Base-by-base conservation (phyloP, 2,329 filamentous ascomycete species). In the Trichophyton verrucosum region DNA sequence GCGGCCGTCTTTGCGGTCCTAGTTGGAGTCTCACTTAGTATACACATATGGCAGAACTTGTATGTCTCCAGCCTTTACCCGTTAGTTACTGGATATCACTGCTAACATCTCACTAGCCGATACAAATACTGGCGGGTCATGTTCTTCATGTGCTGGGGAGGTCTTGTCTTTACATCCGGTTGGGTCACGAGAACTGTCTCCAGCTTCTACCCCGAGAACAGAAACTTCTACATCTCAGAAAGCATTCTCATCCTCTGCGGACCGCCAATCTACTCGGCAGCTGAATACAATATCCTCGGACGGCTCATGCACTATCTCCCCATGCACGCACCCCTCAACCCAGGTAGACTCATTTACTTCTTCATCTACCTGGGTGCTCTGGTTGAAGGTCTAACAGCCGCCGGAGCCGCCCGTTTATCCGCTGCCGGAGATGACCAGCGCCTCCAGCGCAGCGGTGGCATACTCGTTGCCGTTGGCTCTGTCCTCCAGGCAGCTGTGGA, bases 281-380 rank as follows among this genome's bases (percentile, higher is more conserved):
- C 71, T 3, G 72, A 72, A 42, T 75, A 75, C 62, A 72, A 71
- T 59, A 64, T 74, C 24, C 66, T 75, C 38, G 73, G 71, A 5
- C 67, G 72, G 27, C 62, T 75, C 8, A 69, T 74, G 70, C 67
- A 70, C 62, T 75, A 75, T 61, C 64, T 74, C 5, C 73, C 73
- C 2, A 72, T 72, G 70, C 70, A 74, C 57, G 67, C 73, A n/a
- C 67, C 72, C 1, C 63, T 75, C 6, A 68, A 74, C 55, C 73
- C 73, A 17, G 64, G 67, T 55, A 70, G 71, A 0, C 69, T 74
- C n/a, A 61, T 72, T 3, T 68, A 68, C 51, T 65, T 71, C 57
- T 75, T 75, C 64, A 62, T 75, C 59, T 73, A 73, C 49, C 64
- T 74, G 3, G 71, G 73, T 13, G 71, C 68, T 6, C 62, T 66